Evolutionary conservation across 2,329 filamentous ascomycete genomes (phyloP).

Genomic region (Hymenoscyphus fraxineus): DNA sequence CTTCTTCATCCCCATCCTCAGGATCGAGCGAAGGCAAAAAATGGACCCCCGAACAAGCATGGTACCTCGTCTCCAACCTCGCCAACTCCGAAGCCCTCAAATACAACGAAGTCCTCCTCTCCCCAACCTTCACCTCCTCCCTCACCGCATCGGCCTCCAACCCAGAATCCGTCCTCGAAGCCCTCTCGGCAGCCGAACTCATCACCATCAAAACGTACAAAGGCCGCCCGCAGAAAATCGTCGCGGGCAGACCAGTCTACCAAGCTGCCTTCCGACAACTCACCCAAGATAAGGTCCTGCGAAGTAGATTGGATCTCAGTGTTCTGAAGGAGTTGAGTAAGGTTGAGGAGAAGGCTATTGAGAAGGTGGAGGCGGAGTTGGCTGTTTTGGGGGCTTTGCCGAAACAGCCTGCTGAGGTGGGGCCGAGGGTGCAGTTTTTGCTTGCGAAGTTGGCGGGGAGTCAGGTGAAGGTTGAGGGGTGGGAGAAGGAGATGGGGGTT

Average conservation of each 20-base stretch:
- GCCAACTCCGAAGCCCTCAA: constrained; percentile 64
- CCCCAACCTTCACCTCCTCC: constrained; percentile 66
- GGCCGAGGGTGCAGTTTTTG: constrained; percentile 66
- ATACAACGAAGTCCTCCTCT: constrained; percentile 82
- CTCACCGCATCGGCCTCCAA: constrained; percentile 46
- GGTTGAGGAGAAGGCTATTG: constrained; percentile 69
- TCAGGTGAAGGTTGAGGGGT: constrained; percentile 69
- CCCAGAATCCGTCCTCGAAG: constrained; percentile 73
- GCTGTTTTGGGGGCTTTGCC: constrained; percentile 65
- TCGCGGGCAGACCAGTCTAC: constrained; percentile 81
- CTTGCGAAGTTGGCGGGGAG: constrained; percentile 68
- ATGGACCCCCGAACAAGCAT: constrained; percentile 85
- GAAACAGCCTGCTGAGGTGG: constrained; percentile 65
- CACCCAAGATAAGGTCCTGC: constrained; percentile 66
- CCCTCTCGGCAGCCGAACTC: constrained; percentile 79
- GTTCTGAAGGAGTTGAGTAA: constrained; percentile 66
- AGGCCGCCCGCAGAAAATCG: constrained; percentile 74
- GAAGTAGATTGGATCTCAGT: constrained; percentile 68
- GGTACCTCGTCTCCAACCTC: constrained; percentile 79
- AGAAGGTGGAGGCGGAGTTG: constrained; percentile 77
- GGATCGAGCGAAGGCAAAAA: constrained; percentile 45
- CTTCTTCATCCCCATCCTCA: constrained; percentile 20
- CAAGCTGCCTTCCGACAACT: constrained; percentile 75
- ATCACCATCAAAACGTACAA: constrained; percentile 70
- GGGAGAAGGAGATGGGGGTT: constrained; percentile 66